Base-by-base conservation (phyloP, 345 rosid species). In the Cardamine resedifolia region DNA sequence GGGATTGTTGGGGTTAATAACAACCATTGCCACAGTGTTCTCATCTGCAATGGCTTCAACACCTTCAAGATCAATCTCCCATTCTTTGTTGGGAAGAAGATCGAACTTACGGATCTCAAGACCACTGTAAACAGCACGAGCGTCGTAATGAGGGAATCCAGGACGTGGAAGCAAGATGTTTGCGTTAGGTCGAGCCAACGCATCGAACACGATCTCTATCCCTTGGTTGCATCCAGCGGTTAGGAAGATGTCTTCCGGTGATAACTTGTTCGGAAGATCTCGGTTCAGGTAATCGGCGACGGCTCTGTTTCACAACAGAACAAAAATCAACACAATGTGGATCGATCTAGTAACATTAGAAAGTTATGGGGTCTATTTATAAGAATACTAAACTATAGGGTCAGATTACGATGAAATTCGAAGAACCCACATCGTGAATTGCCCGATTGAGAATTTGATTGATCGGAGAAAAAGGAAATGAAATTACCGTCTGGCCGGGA, bases 11-110 rank as follows among this genome's bases (percentile, higher is more conserved):
- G 81, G 81, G 58, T 85, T 89, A 10, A 87, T 79, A 2, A 89
- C 48, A 52, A 87, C 88, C 27, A 85, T 74, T 0, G 90, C 90
- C 10, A 72, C 79, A 10, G 88, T 89, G 45, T 85, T 89, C 12
- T 81, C 87, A 49, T 89, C 96, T 27, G 87, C 87, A 26, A 80
- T 58, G 33, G 82, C 79, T 66, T 87, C 86, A 7, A 87, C 38
- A 23, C 80, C 83, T 30, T 80, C 69, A 20, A 88, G 81, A 77
- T 85, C 87, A 23, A 85, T 84, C 66, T 85, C 95, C 91, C 91
- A 86, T 23, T 85, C 81, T 56, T 59, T 79, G 2, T 81, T 79
- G 0, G 90, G 90, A 52, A 86, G 81, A 72, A 84, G 90, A 78
- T 89, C 88, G 23, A 81, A 84, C 69, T 80, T 68, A 19, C 88